Evolutionary conservation across 208 protist species (phyloP).

Genomic region (Wallacemonas rigidus): DNA sequence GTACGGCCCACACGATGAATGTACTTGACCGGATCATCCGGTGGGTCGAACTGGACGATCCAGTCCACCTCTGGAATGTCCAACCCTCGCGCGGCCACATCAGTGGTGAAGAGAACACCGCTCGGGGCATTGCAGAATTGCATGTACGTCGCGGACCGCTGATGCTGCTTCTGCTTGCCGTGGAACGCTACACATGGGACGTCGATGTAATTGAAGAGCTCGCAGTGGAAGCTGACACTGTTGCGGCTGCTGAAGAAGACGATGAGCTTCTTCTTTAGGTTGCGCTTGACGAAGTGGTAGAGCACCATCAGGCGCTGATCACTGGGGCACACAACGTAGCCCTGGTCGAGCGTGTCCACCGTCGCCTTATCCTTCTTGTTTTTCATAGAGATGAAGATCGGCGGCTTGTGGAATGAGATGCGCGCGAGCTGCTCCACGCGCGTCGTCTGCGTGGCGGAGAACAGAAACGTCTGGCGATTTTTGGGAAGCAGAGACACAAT

Average conservation of each 20-base stretch:
- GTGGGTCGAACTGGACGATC: conserved; percentile 99
- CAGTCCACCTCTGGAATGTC: conserved; percentile 99
- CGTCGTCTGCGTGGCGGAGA: conserved; percentile 99
- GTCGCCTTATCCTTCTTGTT: conserved; percentile 90
- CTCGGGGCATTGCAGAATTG: conserved; percentile 98
- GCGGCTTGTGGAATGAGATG: conserved; percentile 94
- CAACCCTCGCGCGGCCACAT: conserved; percentile 98
- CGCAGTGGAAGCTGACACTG: conserved; percentile 98
- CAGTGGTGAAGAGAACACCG: conserved; percentile 99
- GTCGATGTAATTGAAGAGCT: conserved; percentile 99
- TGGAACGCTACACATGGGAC: conserved; percentile 99
- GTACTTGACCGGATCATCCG: conserved; percentile 99
- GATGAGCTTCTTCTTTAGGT: conserved; percentile 98
- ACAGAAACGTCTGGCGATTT: conserved; percentile 98
- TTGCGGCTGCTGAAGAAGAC: conserved; percentile 99
- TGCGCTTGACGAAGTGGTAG: conserved; percentile 99
- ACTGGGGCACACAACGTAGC: conserved; percentile 97
- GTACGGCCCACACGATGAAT: conserved; percentile 99
- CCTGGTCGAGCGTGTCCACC: conserved; percentile 96
- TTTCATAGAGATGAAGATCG: conserved; percentile 97
- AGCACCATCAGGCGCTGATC: conserved; percentile 97
- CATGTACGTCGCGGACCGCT: conserved; percentile 99
- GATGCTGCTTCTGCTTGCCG: conserved; percentile 99
- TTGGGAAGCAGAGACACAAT: conserved; percentile 98
- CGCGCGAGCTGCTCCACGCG: conserved; percentile 97